phyloP scores from a whole-genome alignment of 805 yeast genomes.

The Schwanniomyces yamadae region DNA sequence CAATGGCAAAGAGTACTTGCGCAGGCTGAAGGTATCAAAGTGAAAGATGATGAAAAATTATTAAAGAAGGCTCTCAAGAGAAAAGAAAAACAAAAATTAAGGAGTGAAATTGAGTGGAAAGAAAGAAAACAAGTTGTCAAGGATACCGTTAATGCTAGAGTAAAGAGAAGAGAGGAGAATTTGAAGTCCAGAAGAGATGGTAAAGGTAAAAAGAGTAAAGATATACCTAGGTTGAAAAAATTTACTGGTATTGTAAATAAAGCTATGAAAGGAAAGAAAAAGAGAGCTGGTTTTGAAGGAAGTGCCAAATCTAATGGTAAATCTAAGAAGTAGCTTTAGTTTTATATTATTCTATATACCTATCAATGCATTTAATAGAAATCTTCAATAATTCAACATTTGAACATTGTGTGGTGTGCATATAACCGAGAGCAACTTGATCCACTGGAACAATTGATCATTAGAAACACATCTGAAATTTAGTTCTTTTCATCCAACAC shows the following conservation, averaged over 20 bases:
- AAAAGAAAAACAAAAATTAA: constrained; percentile 78
- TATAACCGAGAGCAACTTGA: too few relatives aligned
- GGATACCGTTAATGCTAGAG: constrained; percentile 69
- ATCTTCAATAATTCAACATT: neutral
- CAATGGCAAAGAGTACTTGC: constrained; percentile 84
- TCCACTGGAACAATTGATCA: too few relatives aligned
- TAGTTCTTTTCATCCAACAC: too few relatives aligned
- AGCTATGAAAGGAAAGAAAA: constrained; percentile 26
- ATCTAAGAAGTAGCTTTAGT: constrained; percentile 20
- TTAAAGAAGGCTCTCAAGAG: constrained; percentile 82
- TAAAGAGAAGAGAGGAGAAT: constrained; percentile 90
- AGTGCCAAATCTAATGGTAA: constrained; percentile 42
- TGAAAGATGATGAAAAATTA: constrained; percentile 86
- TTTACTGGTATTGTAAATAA: constrained; percentile 57
- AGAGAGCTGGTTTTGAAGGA: constrained; percentile 94
- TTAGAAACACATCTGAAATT: too few relatives aligned
- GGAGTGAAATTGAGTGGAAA: constrained; percentile 88
- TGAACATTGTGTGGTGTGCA: too few relatives aligned
- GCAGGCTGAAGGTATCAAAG: constrained; percentile 84
- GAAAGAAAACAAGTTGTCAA: constrained; percentile 82
- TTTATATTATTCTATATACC: constrained; percentile 1
- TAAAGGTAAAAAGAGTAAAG: constrained; percentile 76
- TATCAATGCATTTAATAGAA: constrained; percentile 1
- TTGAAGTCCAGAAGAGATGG: constrained; percentile 80
- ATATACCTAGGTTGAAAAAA: constrained; percentile 67